Conservation (phyloP, 371 early-diverging fungal species). For the Zopfochytrium polystomum region DNA sequence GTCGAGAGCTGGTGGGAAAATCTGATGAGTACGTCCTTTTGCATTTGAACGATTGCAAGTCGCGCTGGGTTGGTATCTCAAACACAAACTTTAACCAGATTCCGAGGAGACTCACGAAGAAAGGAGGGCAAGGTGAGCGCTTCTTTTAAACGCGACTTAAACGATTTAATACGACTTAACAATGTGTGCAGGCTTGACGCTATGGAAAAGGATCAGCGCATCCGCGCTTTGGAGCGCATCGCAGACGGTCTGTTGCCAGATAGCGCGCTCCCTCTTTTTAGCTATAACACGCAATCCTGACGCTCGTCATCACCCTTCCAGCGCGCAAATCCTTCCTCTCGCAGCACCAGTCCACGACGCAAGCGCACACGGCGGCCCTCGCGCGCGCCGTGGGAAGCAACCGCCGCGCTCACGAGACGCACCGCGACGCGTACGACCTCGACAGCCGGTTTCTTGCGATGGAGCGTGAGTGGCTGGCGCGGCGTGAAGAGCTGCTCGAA, state of each 20-base stretch:
- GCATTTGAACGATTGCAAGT: neutral
- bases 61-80: neutral
- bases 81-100: conserved; percentile 8
- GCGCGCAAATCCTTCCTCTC: conserved; percentile 34
- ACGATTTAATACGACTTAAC: neutral
- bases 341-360: conserved; percentile 24
- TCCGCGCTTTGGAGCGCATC: conserved; percentile 39
- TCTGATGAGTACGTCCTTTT: conserved; percentile 36
- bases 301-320: neutral
- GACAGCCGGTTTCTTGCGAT: conserved; percentile 31
- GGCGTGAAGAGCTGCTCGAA: conserved; percentile 40
- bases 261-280: no score
- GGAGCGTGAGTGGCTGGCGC: conserved; percentile 46
- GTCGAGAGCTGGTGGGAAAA: conserved; percentile 56
- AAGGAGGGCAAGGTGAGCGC: conserved; percentile 25
- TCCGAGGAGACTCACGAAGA: conserved; percentile 37
- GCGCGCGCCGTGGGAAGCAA: conserved; percentile 33
- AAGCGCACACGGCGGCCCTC: conserved; percentile 23
- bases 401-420: conserved; percentile 22
- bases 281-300: conserved; percentile 10
- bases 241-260: conserved; percentile 37
- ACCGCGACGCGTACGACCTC: conserved; percentile 9
- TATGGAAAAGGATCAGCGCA: conserved; percentile 45
- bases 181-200: conserved; percentile 32
- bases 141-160: no score